Evolutionary conservation across 176 grass and related monocot species (phyloP).

Genomic region (Areca catechu): DNA sequence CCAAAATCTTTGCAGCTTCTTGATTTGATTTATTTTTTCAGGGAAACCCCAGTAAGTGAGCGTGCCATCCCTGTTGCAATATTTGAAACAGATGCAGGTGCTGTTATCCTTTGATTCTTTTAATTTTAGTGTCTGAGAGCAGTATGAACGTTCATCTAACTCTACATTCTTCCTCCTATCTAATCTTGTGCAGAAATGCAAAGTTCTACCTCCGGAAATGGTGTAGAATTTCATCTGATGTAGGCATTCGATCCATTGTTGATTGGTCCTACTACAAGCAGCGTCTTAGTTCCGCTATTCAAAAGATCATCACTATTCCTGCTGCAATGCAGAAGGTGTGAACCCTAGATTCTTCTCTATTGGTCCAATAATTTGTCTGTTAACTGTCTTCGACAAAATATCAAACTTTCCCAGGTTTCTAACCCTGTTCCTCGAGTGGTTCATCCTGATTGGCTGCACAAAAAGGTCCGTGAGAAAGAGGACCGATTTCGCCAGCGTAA

Average conservation of each 20-base stretch:
- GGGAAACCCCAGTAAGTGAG: constrained; percentile 94
- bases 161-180: too few relatives aligned
- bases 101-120: constrained; percentile 15
- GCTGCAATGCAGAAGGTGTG: constrained; percentile 96
- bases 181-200: constrained; percentile 35
- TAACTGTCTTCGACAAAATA: constrained; percentile 17
- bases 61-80: constrained; percentile 90
- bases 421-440: constrained; percentile 94
- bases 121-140: neutral
- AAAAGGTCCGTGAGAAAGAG: constrained; percentile 93
- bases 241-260: constrained; percentile 66
- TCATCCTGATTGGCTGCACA: constrained; percentile 97
- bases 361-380: too few relatives aligned
- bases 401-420: constrained; percentile 48
- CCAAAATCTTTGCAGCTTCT: too few relatives aligned
- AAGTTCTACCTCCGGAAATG: constrained; percentile 86
- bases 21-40: constrained; percentile 20
- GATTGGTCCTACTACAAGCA: constrained; percentile 98
- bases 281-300: constrained; percentile 78
- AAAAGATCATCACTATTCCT: constrained; percentile 98
- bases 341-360: constrained; percentile 10
- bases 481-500: constrained; percentile 91
- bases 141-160: too few relatives aligned
- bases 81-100: constrained; percentile 93
- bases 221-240: constrained; percentile 82